Conservation (phyloP, 169 alveolate species). For the Plasmodium fragile region DNA sequence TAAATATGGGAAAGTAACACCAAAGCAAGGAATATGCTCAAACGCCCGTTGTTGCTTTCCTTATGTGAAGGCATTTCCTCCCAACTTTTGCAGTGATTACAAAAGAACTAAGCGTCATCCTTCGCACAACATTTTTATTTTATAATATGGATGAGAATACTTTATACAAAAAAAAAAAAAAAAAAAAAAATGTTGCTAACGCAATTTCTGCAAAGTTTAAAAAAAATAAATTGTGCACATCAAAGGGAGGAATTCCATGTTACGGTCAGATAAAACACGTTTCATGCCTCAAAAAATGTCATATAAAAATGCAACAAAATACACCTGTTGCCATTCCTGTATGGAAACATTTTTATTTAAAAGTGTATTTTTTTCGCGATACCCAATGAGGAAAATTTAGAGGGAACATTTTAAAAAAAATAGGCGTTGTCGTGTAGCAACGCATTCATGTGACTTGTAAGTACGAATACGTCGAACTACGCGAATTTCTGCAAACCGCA, state of each 20-base stretch:
- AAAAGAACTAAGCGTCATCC: background rate
- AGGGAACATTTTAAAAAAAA: background rate
- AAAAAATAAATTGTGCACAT: background rate
- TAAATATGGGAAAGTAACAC: background rate
- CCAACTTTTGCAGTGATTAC: background rate
- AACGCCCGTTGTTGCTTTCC: background rate
- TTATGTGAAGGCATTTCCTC: background rate
- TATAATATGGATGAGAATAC: background rate
- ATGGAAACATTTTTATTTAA: background rate
- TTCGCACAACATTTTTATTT: background rate
- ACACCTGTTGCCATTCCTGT: background rate
- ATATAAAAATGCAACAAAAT: background rate
- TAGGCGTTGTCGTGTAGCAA: background rate
- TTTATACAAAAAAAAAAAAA: background rate
- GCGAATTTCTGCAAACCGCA: background rate
- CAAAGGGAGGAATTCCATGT: background rate
- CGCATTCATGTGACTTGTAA: background rate
- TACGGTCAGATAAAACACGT: background rate
- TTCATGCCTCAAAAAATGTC: background rate
- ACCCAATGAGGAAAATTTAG: background rate
- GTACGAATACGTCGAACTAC: background rate
- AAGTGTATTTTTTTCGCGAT: background rate
- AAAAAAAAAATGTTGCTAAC: background rate
- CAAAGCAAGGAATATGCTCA: background rate
- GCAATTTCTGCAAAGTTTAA: background rate